Conservation (phyloP, 495 filamentous ascomycete genomes). For the Trichoderma erinaceum region DNA sequence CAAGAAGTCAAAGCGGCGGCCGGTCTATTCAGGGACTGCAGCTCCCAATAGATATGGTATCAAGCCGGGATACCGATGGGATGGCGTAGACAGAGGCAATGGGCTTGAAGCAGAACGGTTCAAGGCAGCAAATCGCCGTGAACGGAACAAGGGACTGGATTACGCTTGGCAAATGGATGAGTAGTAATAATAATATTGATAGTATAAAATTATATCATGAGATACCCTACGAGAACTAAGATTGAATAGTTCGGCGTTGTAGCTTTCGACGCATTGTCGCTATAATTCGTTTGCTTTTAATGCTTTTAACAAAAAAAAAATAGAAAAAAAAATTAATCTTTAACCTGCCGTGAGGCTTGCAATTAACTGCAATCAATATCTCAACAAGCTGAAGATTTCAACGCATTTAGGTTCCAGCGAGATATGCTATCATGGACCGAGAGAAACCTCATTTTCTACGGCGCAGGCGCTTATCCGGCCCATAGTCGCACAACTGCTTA, state of each 20-base stretch:
- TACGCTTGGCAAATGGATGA: slow-evolving; percentile 97
- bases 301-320: too few relatives aligned
- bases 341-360: not conserved
- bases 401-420: too few relatives aligned
- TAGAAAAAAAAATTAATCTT: not conserved
- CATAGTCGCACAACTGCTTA: slow-evolving; percentile 26
- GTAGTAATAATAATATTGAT: slow-evolving; percentile 43
- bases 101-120: slow-evolving; percentile 96
- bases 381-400: too few relatives aligned
- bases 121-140: slow-evolving; percentile 69
- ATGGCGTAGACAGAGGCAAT: slow-evolving; percentile 92
- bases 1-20: slow-evolving; percentile 50
- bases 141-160: slow-evolving; percentile 68
- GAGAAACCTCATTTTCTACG: slow-evolving; percentile 25
- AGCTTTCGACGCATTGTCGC: not conserved
- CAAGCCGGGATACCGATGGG: slow-evolving; percentile 86
- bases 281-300: not conserved
- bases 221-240: slow-evolving; percentile 8
- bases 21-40: slow-evolving; percentile 71
- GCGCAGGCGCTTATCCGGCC: slow-evolving; percentile 41
- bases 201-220: not conserved
- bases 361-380: not conserved
- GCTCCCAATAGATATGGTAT: slow-evolving; percentile 94
- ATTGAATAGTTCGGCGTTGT: not conserved
- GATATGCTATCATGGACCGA: too few relatives aligned